Evolutionary conservation across 2,329 filamentous ascomycete species (phyloP), one percentile per base, ranked within the genome.

Genomic region (Tolypocladium inflatum): DNA sequence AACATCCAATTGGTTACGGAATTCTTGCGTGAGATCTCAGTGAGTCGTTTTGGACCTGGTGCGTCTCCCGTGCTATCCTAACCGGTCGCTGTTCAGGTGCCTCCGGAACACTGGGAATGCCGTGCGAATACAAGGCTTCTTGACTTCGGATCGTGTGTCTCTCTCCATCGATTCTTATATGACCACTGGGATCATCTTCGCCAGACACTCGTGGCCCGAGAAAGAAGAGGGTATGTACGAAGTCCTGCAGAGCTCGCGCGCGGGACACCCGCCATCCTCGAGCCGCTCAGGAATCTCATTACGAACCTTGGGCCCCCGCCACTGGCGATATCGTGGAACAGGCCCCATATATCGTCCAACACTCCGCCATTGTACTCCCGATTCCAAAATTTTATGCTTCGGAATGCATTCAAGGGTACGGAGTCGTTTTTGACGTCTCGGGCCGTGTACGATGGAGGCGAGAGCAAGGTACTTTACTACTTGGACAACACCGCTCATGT

Each of bases 321-420:
- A 1, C 74, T 88, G 62, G 84, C 86, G 51, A 82, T 88, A 8
- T 87, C 85, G 1, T 88, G 86, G 84, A 88, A 87, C 62, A 76
- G 85, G 55, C 86, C 86, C 11, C 79, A 82, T 55, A 82, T 88
- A n/a, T 82, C 83, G 1, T 70, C 78, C 33, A 89, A 88, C 62
- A 81, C 73, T 21, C 85, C 85, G 5, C 81, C 83, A 1, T 74
- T 81, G 8, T 89, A 88, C 67, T 87, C 85, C 2, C 77, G 84
- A 30, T 89, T 89, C 63, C 86, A 89, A 63, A 83, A 88, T 62
- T 89, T 89, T 65, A 89, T 89, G 86, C 77, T 89, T 52, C 80
- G 82, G 21, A 87, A 88, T 66, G 85, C 85, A 2, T 85, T 86
- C 62, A 79, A 82, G 42, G 83, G 82, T 63, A 83, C 81, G 0